Conservation (phyloP, 169 alveolate genomes). For the Blepharisma undulans region DNA sequence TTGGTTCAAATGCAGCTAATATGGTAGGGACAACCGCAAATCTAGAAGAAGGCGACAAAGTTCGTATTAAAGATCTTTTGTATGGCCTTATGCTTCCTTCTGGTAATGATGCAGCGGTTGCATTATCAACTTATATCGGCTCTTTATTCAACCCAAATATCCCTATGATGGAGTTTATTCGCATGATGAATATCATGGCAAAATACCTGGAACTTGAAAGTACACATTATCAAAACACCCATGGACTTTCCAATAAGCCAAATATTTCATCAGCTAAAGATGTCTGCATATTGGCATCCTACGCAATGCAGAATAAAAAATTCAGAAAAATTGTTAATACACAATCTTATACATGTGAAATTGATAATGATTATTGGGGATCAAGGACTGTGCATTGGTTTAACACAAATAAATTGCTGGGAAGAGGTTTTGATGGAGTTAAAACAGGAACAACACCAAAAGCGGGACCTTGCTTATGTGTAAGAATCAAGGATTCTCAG, state of each 20-base stretch:
- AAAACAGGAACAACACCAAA: constrained; percentile 75
- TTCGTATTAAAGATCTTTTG: constrained; percentile 69
- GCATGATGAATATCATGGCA: constrained; percentile 69
- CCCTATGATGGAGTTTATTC: constrained; percentile 41
- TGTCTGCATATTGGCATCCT: constrained; percentile 54
- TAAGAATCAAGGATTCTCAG: background rate
- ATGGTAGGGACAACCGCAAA: constrained; percentile 73
- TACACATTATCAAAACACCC: constrained; percentile 72
- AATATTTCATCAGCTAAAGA: constrained; percentile 71
- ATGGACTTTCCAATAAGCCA: constrained; percentile 63
- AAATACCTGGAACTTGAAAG: constrained; percentile 39
- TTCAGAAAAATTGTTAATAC: constrained; percentile 33
- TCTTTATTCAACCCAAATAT: background rate
- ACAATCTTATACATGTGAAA: background rate
- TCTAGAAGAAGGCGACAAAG: constrained; percentile 59
- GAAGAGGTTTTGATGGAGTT: constrained; percentile 65
- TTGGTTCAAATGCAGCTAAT: constrained; percentile 26
- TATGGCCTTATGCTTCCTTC: constrained; percentile 84
- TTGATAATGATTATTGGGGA: background rate
- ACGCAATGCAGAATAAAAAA: constrained; percentile 57
- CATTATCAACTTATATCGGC: constrained; percentile 15
- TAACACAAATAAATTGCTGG: constrained; percentile 69
- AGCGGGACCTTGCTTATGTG: constrained; percentile 76
- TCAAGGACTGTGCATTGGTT: constrained; percentile 48
- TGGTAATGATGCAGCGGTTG: constrained; percentile 81